These are phyloP conservation scores for Astrocystis sublimbata DNA, from an alignment of 495 filamentous ascomycete species.

Conservation along the genomic window DNA sequence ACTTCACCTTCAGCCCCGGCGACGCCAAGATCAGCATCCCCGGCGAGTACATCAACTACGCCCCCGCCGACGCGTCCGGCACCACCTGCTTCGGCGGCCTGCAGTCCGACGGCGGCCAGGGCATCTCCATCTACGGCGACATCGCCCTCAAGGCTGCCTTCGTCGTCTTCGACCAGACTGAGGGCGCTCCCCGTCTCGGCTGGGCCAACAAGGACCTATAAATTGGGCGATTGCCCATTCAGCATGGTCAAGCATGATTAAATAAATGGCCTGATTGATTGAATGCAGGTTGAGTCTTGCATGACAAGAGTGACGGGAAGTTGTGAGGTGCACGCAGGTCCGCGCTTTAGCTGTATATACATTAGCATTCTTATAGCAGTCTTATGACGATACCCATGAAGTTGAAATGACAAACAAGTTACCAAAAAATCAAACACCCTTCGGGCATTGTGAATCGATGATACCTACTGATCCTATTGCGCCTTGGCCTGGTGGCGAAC, in stretches of 20 bases:
- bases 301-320: background rate
- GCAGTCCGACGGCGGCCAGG: slow-evolving; percentile 58
- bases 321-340: background rate
- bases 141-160: slow-evolving; percentile 74
- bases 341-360: background rate
- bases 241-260: too few species aligned
- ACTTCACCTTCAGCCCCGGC: slow-evolving; percentile 56
- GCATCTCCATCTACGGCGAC: slow-evolving; percentile 68
- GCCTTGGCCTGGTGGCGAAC: too few species aligned
- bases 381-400: slow-evolving; percentile 11
- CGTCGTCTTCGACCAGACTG: slow-evolving; percentile 59
- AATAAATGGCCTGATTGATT: background rate
- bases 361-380: slow-evolving; percentile 2
- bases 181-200: slow-evolving; percentile 19
- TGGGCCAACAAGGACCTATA: slow-evolving; percentile 21
- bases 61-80: slow-evolving; percentile 24
- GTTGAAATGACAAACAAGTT: background rate
- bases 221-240: background rate
- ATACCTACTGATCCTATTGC: too few species aligned
- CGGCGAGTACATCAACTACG: slow-evolving; percentile 54
- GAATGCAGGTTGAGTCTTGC: background rate
- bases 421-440: too few species aligned
- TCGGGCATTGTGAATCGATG: too few species aligned
- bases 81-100: slow-evolving; percentile 59
- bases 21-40: slow-evolving; percentile 49